phyloP scores from a whole-genome alignment of 495 filamentous ascomycete species.

The Trichoderma gamsii region DNA sequence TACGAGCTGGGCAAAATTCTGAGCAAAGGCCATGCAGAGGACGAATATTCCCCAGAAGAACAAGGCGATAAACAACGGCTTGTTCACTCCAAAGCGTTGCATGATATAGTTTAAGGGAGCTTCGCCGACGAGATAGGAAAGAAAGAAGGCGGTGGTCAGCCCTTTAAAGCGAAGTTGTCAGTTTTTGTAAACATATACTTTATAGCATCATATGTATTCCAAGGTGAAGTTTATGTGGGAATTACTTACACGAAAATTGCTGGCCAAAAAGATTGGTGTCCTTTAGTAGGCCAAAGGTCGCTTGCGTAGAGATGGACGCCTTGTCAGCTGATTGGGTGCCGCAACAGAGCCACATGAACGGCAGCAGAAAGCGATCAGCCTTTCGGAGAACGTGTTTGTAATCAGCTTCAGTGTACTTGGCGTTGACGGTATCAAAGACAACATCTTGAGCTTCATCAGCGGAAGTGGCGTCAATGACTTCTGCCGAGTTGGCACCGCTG shows the following conservation, averaged over 20 bases:
- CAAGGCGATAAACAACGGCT: conserved; percentile 19
- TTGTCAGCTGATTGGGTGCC: conserved; percentile 26
- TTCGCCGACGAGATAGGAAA: conserved; percentile 25
- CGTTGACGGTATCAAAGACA: background rate
- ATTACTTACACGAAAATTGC: conserved; percentile 19
- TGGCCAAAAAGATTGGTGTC: conserved; percentile 25
- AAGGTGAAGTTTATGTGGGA: background rate
- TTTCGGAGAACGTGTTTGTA: conserved; percentile 22
- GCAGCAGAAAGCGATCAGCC: conserved; percentile 23
- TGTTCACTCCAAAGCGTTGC: conserved; percentile 22
- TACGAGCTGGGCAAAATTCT: conserved; percentile 19
- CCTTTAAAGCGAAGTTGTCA: conserved; percentile 14
- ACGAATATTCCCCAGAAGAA: conserved; percentile 24
- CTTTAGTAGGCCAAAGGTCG: conserved; percentile 24
- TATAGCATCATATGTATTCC: background rate
- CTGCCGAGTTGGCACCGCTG: background rate
- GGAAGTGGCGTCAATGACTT: background rate
- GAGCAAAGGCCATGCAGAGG: conserved; percentile 20
- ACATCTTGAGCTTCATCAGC: background rate
- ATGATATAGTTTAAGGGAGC: conserved; percentile 21
- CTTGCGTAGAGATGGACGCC: conserved; percentile 23
- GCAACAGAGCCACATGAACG: conserved; percentile 26
- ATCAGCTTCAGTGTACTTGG: conserved; percentile 23
- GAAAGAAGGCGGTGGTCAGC: conserved; percentile 25
- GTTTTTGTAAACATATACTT: background rate